Conservation (phyloP, 768 basidiomycete genomes). For the Cubamyces lactineus region DNA sequence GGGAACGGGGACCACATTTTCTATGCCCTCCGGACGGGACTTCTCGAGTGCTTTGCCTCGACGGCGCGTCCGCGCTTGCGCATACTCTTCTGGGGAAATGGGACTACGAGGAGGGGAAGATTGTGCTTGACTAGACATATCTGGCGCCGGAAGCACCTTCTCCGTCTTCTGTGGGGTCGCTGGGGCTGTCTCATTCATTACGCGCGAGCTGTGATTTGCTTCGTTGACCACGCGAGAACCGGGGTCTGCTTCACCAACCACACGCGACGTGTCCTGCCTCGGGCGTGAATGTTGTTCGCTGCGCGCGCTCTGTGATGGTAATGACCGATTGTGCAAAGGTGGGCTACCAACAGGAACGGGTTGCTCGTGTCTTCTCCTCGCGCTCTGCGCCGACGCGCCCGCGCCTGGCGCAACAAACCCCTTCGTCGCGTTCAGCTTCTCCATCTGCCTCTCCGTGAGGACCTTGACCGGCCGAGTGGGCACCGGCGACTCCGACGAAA, state of each 20-base stretch:
- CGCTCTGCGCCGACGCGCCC: neutral
- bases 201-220: neutral
- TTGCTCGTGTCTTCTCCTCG: slow-evolving; percentile 13
- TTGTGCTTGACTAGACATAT: neutral
- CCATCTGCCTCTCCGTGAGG: slow-evolving; percentile 34
- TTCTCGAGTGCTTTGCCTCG: slow-evolving; percentile 47
- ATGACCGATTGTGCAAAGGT: neutral
- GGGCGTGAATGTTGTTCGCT: too few relatives aligned
- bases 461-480: slow-evolving; percentile 26
- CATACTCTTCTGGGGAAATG: slow-evolving; percentile 43
- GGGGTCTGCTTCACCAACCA: too few relatives aligned
- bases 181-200: neutral
- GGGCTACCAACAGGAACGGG: neutral
- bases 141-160: neutral
- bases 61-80: slow-evolving; percentile 43
- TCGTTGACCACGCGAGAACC: too few relatives aligned
- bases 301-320: neutral
- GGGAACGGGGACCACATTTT: slow-evolving; percentile 32
- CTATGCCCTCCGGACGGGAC: slow-evolving; percentile 39
- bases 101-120: slow-evolving; percentile 25
- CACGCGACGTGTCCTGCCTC: neutral
- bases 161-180: neutral
- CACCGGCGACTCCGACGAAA: slow-evolving; percentile 20
- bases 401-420: slow-evolving; percentile 4
- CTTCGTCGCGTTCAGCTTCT: slow-evolving; percentile 28